Conservation (phyloP, 78 protist species). For the Isochrysis galbana region DNA sequence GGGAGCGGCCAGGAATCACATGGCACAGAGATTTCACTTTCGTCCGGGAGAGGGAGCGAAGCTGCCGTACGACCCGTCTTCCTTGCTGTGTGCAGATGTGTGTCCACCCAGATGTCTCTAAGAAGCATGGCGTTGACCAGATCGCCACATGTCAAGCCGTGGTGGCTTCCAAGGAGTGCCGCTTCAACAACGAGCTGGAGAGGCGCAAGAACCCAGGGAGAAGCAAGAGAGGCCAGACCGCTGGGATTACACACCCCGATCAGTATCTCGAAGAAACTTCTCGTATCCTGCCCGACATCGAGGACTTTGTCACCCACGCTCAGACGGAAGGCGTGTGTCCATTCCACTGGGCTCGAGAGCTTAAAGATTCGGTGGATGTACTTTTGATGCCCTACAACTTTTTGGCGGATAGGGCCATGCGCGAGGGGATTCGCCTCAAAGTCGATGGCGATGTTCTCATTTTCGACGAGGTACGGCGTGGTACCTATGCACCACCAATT, state of each 20-base stretch:
- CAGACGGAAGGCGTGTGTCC: slow-evolving; percentile 79
- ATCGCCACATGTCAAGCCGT: slow-evolving; percentile 29
- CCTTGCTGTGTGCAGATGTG: too few relatives aligned
- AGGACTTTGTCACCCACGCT: slow-evolving; percentile 76
- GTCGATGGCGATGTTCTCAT: slow-evolving; percentile 64
- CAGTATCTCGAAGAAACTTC: not conserved
- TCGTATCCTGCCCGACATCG: slow-evolving; percentile 66
- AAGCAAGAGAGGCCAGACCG: not conserved
- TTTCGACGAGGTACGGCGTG: slow-evolving; percentile 81
- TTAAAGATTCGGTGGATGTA: slow-evolving; percentile 68
- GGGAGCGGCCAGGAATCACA: too few relatives aligned
- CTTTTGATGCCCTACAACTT: slow-evolving; percentile 97
- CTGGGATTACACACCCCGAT: not conserved
- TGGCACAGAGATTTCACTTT: too few relatives aligned
- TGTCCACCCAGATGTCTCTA: slow-evolving; percentile 67
- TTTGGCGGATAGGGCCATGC: slow-evolving; percentile 73
- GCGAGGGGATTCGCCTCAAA: slow-evolving; percentile 39
- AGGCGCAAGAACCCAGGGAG: not conserved
- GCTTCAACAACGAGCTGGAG: not conserved
- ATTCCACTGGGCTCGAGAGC: slow-evolving; percentile 71
- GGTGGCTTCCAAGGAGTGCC: not conserved
- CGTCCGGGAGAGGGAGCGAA: too few relatives aligned
- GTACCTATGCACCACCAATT: too few relatives aligned
- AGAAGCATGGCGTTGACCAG: slow-evolving; percentile 1
- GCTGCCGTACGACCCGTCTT: too few relatives aligned